A percentile compares a stretch with the other conserved stretches of the same genome.
phyloP scores from a whole-genome alignment of 805 yeast species.

The Nakazawaea peltata region DNA sequence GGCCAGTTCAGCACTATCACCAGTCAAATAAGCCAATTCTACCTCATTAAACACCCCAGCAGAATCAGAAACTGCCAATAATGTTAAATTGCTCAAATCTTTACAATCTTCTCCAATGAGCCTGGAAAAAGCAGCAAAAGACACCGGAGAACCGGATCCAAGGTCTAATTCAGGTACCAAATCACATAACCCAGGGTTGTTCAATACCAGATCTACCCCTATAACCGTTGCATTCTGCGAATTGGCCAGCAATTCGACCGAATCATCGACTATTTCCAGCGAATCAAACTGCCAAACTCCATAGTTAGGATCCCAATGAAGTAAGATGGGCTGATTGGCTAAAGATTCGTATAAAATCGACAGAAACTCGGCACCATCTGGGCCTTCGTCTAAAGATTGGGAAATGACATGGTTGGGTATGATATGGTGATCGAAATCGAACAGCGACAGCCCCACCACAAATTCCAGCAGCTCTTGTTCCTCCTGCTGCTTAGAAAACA shows the following conservation, averaged over 20 bases:
- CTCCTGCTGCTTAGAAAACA: conserved; percentile 44
- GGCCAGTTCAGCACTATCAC: conserved; percentile 10
- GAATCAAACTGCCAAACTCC: conserved; percentile 27
- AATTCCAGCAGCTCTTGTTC: too few relatives aligned
- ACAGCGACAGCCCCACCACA: conserved; percentile 7
- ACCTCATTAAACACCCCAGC: conserved; percentile 29
- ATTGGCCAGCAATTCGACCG: conserved; percentile 48
- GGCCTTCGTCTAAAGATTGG: conserved; percentile 19
- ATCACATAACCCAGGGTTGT: too few relatives aligned
- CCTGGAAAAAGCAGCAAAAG: too few relatives aligned
- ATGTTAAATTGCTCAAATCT: conserved; percentile 28
- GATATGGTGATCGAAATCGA: conserved; percentile 22
- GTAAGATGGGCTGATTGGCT: conserved; percentile 18
- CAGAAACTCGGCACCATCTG: too few relatives aligned
- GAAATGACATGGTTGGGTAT: conserved; percentile 23
- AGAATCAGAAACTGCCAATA: conserved; percentile 38
- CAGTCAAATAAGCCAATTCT: conserved; percentile 36
- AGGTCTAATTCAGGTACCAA: too few relatives aligned
- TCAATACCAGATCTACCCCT: conserved; percentile 55
- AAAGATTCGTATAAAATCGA: conserved; percentile 20
- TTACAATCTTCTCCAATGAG: conserved; percentile 19
- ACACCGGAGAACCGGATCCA: too few relatives aligned
- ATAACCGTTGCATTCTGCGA: conserved; percentile 62
- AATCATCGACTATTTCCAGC: conserved; percentile 41
- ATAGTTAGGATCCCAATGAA: conserved; percentile 22